These are phyloP conservation scores for Eimeria necatrix DNA, from an alignment of 169 alveolate species.

Conservation along the genomic window DNA sequence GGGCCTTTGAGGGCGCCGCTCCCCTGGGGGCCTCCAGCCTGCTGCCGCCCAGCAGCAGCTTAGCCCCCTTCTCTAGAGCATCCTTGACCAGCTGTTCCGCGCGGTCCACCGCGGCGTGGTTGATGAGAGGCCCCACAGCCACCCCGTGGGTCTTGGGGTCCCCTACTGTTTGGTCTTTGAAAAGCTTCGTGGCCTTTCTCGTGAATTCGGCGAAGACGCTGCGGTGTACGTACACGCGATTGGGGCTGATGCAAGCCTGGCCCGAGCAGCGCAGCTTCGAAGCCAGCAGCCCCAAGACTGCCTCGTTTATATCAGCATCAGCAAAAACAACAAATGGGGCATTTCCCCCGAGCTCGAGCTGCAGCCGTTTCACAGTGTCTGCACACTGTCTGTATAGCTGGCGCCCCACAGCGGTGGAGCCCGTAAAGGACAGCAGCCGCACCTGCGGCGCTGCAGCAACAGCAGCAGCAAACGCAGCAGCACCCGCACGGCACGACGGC, in stretches of 20 bases:
- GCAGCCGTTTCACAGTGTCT: conserved; percentile 70
- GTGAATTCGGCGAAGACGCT: conserved; percentile 54
- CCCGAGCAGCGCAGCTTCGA: conserved; percentile 80
- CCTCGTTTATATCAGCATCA: conserved; percentile 80
- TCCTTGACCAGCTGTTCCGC: conserved; percentile 57
- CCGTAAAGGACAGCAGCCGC: conserved; percentile 78
- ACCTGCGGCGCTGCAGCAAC: conserved; percentile 37
- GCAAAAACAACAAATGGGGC: conserved; percentile 83
- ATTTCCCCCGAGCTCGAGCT: conserved; percentile 81
- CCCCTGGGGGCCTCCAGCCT: conserved; percentile 11
- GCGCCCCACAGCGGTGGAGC: conserved; percentile 81
- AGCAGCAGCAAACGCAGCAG: conserved; percentile 19
- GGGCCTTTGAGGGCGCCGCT: background rate
- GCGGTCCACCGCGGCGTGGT: conserved; percentile 58
- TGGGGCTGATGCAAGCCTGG: conserved; percentile 82
- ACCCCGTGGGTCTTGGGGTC: conserved; percentile 68
- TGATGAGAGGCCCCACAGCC: conserved; percentile 80
- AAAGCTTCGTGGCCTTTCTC: background rate
- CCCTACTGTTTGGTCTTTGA: conserved; percentile 70
- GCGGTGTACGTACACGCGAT: conserved; percentile 81
- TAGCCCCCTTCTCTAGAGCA: conserved; percentile 66
- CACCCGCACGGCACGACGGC: conserved; percentile 14
- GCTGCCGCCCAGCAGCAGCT: conserved; percentile 15
- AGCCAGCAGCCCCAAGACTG: conserved; percentile 80
- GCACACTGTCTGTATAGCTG: conserved; percentile 78